Percentiles rank a stretch among this genome's conserved stretches.
phyloP scores from a whole-genome alignment of 352 stramenopile species.

The Pythium brassicae region DNA sequence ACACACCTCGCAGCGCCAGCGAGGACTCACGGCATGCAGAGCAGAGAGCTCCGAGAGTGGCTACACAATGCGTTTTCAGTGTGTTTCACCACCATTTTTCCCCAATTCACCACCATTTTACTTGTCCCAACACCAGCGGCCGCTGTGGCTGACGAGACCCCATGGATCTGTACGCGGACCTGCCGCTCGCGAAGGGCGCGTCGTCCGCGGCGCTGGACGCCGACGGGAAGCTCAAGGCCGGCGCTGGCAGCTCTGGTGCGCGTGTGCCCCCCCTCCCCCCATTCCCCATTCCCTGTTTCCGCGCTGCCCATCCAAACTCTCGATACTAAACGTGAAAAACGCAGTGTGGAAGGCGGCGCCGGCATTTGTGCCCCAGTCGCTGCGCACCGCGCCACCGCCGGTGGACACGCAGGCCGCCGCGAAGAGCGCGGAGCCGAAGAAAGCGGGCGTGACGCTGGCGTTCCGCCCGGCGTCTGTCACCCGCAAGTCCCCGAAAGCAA shows the following conservation, averaged over 20 bases:
- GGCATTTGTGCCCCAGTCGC: conserved; percentile 43
- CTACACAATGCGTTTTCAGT: neutral
- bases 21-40: no score
- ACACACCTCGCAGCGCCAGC: no score
- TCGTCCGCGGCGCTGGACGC: conserved; percentile 40
- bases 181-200: conserved; percentile 64
- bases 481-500: conserved; percentile 20
- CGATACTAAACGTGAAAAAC: neutral
- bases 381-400: conserved; percentile 12
- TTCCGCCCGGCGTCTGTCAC: conserved; percentile 57
- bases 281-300: no score
- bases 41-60: no score
- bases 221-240: conserved; percentile 45
- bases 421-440: conserved; percentile 3
- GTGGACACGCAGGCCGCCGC: neutral
- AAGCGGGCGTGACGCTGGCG: conserved; percentile 33
- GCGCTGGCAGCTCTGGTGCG: conserved; percentile 24
- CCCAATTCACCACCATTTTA: no score
- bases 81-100: neutral
- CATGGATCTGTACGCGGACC: conserved; percentile 83
- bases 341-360: conserved; percentile 55
- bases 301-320: neutral
- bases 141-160: no score
- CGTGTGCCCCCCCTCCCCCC: neutral
- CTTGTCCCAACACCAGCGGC: no score